Evolutionary conservation across 2,329 filamentous ascomycete genomes (phyloP).

Genomic region (Bipolaris oryzae): DNA sequence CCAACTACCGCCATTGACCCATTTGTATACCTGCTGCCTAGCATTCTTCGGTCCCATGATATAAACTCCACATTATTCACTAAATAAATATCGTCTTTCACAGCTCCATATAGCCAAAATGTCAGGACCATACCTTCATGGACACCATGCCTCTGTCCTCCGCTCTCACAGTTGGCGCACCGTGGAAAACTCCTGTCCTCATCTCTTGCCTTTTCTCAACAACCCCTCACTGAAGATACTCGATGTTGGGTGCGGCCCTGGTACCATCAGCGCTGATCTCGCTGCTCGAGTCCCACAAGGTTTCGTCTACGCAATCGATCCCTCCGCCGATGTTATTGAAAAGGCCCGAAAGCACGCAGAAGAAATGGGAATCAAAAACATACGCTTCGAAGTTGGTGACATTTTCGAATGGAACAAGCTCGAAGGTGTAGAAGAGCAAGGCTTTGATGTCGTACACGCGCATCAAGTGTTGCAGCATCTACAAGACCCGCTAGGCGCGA

Average conservation of each 20-base stretch:
- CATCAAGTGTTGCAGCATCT: conserved; percentile 66
- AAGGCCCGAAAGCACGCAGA: conserved; percentile 49
- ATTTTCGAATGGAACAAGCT: conserved; percentile 52
- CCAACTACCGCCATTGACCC: neutral
- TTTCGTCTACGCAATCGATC: conserved; percentile 54
- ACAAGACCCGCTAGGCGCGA: conserved; percentile 55
- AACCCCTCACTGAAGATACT: conserved; percentile 47
- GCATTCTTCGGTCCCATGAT: neutral
- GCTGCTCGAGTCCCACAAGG: conserved; percentile 53
- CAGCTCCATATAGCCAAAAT: neutral
- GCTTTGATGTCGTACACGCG: conserved; percentile 65
- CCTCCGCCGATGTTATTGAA: conserved; percentile 51
- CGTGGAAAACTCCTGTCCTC: conserved; percentile 52
- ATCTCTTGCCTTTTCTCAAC: conserved; percentile 43
- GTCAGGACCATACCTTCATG: conserved; percentile 48
- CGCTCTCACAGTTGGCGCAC: conserved; percentile 54
- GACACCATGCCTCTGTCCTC: conserved; percentile 50
- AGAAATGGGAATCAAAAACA: conserved; percentile 46
- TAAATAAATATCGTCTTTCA: neutral
- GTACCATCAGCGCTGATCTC: conserved; percentile 56
- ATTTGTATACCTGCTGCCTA: neutral
- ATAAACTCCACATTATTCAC: neutral
- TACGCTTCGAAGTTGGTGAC: conserved; percentile 50
- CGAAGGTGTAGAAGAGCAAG: conserved; percentile 47
- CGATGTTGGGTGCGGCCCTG: conserved; percentile 57